Evolutionary conservation across 2,329 filamentous ascomycete genomes (phyloP), one percentile per base, ranked within the genome.

Genomic region (Knufia petricola): DNA sequence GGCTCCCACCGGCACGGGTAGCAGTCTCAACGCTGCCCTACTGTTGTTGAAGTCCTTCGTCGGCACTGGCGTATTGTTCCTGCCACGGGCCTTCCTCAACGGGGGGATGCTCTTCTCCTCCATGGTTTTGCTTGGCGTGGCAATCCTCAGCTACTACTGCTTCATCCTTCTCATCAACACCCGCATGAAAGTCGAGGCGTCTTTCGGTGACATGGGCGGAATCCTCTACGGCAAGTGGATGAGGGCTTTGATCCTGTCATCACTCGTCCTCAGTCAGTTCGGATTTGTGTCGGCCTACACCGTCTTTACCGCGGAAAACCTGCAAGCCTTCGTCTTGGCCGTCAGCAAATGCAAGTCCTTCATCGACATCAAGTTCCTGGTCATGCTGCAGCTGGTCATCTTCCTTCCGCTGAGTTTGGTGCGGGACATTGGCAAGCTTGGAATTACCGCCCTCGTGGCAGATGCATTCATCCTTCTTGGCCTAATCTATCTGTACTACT

Each of bases 31-130:
- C 53, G 90, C 92, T 8, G 82, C 85, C 9, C 67, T 95, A 58
- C 75, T 98, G 47, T 74, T 98, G 36, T 79, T 98, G 56, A 98
- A 98, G 71, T 96, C 90, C 0, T 98, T 98, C 63, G 92, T 98
- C 41, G 92, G 94, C 17, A 98, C 92, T 0, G 90, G 90, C 49
- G 90, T 96, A 7, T 73, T 96, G 13, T 96, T 96, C 70, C 71
- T 96, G 28, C 90, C 90, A 0, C 82, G 88, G 41, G 90, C 92
- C 3, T 98, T 92, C 63, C 77, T 95, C 55, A 98, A 95, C 60
- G 92, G 92, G 47, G 92, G 92, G 50, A 96, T 98, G 89, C 70
- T 95, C 13, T 98, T 98, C 67, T 95, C 88, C 60, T 95, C 94
- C 62, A 56, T 94, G 45, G 85, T 98, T 13, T 77, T 98, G n/a